These are phyloP conservation scores for Meredithiella fracta DNA, from an alignment of 2,329 filamentous ascomycete species.

Conservation along the genomic window DNA sequence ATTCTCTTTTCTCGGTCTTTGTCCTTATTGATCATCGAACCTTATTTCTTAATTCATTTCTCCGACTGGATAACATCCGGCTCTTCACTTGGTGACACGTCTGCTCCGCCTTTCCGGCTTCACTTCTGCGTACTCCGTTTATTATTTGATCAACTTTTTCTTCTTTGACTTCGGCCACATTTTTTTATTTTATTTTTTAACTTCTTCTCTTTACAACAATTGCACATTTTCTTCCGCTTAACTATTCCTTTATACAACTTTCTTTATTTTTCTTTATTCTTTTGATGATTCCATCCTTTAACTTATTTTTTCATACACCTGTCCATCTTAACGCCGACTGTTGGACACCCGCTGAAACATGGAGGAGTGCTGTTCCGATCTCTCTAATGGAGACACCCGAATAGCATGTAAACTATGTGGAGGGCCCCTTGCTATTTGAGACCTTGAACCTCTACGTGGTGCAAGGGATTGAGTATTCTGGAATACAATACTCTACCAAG, in stretches of 20 bases:
- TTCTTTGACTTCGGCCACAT: background rate
- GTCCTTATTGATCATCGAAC: too few species aligned
- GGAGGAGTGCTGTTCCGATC: constrained; percentile 10
- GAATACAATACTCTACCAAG: constrained; percentile 6
- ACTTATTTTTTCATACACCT: constrained; percentile 14
- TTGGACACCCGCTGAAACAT: constrained; percentile 20
- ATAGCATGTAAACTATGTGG: constrained; percentile 15
- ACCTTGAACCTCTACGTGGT: constrained; percentile 18
- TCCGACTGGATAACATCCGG: too few species aligned
- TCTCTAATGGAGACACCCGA: background rate
- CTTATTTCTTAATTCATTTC: too few species aligned
- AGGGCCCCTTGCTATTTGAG: constrained; percentile 17
- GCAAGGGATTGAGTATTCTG: constrained; percentile 16
- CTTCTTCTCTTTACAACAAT: constrained; percentile 15
- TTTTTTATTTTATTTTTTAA: constrained; percentile 3
- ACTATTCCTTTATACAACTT: constrained; percentile 1
- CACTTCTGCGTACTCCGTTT: background rate
- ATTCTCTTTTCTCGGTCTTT: too few species aligned
- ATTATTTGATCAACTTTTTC: background rate
- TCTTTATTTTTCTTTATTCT: constrained; percentile 9
- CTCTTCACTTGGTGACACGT: too few species aligned
- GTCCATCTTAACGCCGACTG: constrained; percentile 24
- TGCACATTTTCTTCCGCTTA: constrained; percentile 18
- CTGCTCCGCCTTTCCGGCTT: too few species aligned
- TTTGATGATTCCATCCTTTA: constrained; percentile 5